phyloP scores from a whole-genome alignment of 2,329 filamentous ascomycete genomes.

The Microsporum audouinii region DNA sequence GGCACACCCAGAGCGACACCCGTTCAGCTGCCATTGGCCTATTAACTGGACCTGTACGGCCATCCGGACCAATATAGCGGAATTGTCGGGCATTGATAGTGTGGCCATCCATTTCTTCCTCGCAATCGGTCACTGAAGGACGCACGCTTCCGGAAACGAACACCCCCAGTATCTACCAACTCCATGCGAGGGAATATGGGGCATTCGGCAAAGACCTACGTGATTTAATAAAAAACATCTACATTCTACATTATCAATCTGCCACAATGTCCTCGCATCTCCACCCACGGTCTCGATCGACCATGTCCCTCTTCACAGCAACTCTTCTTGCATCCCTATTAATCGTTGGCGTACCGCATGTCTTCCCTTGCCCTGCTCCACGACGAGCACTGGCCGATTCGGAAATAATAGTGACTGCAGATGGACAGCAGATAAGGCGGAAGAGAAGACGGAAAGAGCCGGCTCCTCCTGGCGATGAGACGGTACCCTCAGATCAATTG shows the following conservation, averaged over 20 bases:
- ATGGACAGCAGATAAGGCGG: conserved; percentile 32
- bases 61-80: background rate
- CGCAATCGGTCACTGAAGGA: background rate
- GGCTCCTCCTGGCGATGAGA: conserved; percentile 11
- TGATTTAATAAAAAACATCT: background rate
- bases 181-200: background rate
- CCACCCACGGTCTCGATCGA: conserved; percentile 86
- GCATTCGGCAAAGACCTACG: background rate
- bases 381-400: conserved; percentile 65
- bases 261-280: conserved; percentile 64
- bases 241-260: background rate
- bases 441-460: conserved; percentile 27
- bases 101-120: too few relatives aligned
- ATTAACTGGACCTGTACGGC: background rate
- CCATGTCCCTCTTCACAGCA: conserved; percentile 87
- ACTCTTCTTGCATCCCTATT: conserved; percentile 82
- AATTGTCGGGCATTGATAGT: background rate
- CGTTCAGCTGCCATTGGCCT: background rate
- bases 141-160: too few relatives aligned
- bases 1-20: background rate
- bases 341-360: conserved; percentile 79
- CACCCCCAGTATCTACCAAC: background rate
- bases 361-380: conserved; percentile 82
- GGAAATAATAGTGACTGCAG: conserved; percentile 30
- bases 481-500: background rate